Conservation (phyloP, 2,329 filamentous ascomycete genomes). For the Penicillium sp. region DNA sequence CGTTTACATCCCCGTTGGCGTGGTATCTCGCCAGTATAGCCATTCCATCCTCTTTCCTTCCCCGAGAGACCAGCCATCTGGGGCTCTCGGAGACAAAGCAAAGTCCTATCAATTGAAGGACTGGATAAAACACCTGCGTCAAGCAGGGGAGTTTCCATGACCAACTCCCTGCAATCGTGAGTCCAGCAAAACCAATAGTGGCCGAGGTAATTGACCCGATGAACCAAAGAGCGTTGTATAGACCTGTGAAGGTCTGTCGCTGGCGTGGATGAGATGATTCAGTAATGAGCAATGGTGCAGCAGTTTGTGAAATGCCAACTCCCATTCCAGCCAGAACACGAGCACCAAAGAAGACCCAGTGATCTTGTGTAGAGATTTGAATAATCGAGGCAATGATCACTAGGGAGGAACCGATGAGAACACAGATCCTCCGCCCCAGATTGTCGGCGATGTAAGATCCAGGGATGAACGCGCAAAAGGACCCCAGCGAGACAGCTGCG, state of each 20-base stretch:
- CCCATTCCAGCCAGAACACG: constrained; percentile 35
- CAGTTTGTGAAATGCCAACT: constrained; percentile 34
- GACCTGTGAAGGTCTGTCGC: constrained; percentile 26
- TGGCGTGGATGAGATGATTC: constrained; percentile 31
- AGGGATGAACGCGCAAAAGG: constrained; percentile 22
- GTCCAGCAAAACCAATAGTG: constrained; percentile 15
- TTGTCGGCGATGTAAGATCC: constrained; percentile 37
- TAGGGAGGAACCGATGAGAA: constrained; percentile 40
- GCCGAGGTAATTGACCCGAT: constrained; percentile 21
- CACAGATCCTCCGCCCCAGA: constrained; percentile 43
- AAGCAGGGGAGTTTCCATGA: constrained; percentile 61
- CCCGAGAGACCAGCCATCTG: constrained; percentile 59
- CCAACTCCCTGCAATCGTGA: constrained; percentile 19
- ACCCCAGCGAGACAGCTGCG: constrained; percentile 21
- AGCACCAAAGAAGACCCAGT: constrained; percentile 27
- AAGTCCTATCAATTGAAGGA: constrained; percentile 48
- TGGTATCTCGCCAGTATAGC: constrained; percentile 58
- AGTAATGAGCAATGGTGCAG: constrained; percentile 27
- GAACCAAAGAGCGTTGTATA: constrained; percentile 30
- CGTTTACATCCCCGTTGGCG: constrained; percentile 45
- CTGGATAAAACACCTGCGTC: constrained; percentile 47
- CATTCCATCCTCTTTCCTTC: constrained; percentile 57
- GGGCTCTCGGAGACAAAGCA: constrained; percentile 62
- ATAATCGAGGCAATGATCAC: constrained; percentile 27
- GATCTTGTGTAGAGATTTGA: constrained; percentile 19